phyloP scores from a whole-genome alignment of 2,329 filamentous ascomycete genomes.

The Trichothecium roseum region DNA sequence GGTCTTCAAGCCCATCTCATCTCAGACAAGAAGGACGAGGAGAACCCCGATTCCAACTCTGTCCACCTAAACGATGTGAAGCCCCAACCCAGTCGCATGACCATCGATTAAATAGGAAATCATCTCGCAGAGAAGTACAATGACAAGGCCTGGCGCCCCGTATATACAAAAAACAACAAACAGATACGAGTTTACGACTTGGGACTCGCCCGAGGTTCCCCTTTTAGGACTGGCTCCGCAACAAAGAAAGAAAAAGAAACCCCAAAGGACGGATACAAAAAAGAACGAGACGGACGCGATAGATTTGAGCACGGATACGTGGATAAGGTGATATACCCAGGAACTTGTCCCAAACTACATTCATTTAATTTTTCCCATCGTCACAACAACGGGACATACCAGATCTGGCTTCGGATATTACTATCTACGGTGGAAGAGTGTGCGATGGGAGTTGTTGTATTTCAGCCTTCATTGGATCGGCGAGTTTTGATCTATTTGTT shows the following conservation, averaged over 20 bases:
- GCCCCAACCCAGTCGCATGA: conserved; percentile 47
- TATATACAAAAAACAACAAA: conserved; percentile 22
- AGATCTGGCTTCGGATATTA: too few relatives aligned
- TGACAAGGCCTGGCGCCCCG: not conserved
- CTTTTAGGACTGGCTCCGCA: too few relatives aligned
- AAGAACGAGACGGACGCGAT: too few relatives aligned
- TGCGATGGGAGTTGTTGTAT: too few relatives aligned
- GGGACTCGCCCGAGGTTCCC: not conserved
- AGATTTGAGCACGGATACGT: not conserved
- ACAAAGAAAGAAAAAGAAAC: too few relatives aligned
- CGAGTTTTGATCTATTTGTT: too few relatives aligned
- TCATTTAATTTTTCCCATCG: too few relatives aligned
- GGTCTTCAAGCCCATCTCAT: conserved; percentile 82
- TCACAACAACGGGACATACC: too few relatives aligned
- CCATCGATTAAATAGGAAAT: conserved; percentile 37
- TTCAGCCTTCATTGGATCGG: too few relatives aligned
- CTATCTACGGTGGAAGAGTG: too few relatives aligned
- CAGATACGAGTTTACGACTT: conserved; percentile 26
- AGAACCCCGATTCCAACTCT: conserved; percentile 46
- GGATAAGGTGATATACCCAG: not conserved
- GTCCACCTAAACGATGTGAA: conserved; percentile 48
- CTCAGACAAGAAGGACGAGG: conserved; percentile 35
- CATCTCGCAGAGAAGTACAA: conserved; percentile 2
- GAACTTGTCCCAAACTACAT: too few relatives aligned
- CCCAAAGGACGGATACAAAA: too few relatives aligned